Evolutionary conservation across 176 grass and related monocot genomes (phyloP), one percentile per base, ranked within the genome.

Genomic region (Coix lacrymajobi): DNA sequence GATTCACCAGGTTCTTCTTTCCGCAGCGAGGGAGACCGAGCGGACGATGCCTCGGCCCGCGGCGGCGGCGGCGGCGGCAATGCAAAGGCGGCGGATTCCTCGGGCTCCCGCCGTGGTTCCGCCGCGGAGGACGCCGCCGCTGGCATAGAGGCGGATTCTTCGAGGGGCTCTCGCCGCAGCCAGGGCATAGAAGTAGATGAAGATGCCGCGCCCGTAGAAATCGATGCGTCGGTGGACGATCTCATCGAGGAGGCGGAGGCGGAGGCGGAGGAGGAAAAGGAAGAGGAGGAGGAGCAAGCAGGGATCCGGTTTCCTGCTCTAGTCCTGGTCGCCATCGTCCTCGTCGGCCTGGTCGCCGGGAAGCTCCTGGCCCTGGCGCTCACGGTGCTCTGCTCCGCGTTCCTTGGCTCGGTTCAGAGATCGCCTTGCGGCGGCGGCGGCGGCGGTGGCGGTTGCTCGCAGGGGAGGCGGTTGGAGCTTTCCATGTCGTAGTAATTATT

Each of bases 341-440:
- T 99, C 52, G 62, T 87, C 20, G 96, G 96, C 19, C 77, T 99
- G 34, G 57, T 87, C 37, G 91, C 62, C 66, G 96, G 96, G 68
- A 96, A 90, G 83, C 3, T 68, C 16, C 31, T 78, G 68, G 91
- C 96, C 9, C 75, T 99, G 36, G 68, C 67, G 83, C 56, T 96
- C 46, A 90, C 85, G 37, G 66, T 96, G 60, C 71, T 89, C 26
- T 89, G 84, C 80, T 46, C 56, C 61, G 64, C 71, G 43, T 84
- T 87, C 66, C 7, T 90, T 14, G 29, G 71, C 83, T 85, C 45
- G 40, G 61, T 78, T 0, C 83, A 70, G 30, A 72, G 88, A 49
- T 20, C 39, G 73, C 25, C 73, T 7, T 16, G 33, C 31, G 17
- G 11, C 34, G 71, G 22, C 11, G 64, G 31, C n/a, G 34, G 26